Base-by-base conservation (phyloP, 1,284 basidiomycete species). In the Apiotrichum sp. region DNA sequence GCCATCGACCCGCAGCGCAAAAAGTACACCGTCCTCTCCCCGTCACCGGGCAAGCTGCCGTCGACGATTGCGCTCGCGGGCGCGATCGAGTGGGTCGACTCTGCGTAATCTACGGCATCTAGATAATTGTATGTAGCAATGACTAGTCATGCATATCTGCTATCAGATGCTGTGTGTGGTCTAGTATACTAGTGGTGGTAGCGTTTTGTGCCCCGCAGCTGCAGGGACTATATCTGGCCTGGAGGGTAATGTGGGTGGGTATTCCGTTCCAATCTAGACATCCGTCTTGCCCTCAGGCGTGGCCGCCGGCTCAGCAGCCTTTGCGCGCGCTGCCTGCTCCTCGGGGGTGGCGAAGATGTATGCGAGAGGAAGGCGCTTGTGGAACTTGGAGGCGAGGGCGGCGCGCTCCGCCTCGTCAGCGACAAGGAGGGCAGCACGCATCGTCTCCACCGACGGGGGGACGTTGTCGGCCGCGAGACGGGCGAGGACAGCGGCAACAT, bases 21-120 rank as follows among this genome's bases (percentile, higher is more conserved):
- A 57, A 90, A 91, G 71, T 86, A 93, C 81, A 96, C 92, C 4
- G 80, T 97, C 35, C 80, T 97, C 8, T 83, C 89, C 3, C 93
- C 93, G 0, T 85, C 85, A 60, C 87, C 89, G 38, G 88, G 87
- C 10, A 84, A 86, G 40, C 77, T 95, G 46, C 80, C 82, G 0
- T 87, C 89, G 0, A 85, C 84, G 57, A 88, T 86, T 11, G 88
- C 88, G 35, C 77, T 95, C 35, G 77, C 87, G 6, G 92, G 92
- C 6, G 85, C 85, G 16, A 85, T 90, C 60, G 92, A 97, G 73
- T 97, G 92, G 90, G 84, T 87, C 61, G 90, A 93, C 59, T 70
- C 70, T 35, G 71, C 58, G 4, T 63, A 57, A 10, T 13, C 5
- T 39, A 13, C 36, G 13, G 36, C 22, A 22, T 38, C 22, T 22